A percentile compares a stretch with the other conserved stretches of the same genome.
These are phyloP conservation scores for Fraxinus greggii DNA, from an alignment of 305 asterid species.

Conservation along the genomic window DNA sequence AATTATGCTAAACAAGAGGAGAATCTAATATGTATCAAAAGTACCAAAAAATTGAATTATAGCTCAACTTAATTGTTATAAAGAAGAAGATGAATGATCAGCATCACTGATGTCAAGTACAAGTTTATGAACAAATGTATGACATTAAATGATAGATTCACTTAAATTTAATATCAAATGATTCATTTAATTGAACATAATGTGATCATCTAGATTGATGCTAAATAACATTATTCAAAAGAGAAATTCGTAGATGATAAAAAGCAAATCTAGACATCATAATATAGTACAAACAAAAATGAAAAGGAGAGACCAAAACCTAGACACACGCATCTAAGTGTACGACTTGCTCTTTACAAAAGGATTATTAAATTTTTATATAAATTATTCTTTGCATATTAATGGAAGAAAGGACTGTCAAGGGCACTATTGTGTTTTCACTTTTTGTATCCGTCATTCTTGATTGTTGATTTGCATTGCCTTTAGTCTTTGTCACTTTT, in stretches of 20 bases:
- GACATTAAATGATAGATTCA: no score
- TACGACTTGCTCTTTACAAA: constrained; percentile 38
- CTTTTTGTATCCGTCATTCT: constrained; percentile 7
- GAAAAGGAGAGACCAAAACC: constrained; percentile 47
- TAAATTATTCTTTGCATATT: constrained; percentile 37
- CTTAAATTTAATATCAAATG: no score
- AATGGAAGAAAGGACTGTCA: constrained; percentile 32
- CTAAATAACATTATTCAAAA: no score
- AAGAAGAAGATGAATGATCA: neutral
- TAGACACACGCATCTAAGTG: constrained; percentile 40
- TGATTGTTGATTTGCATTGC: neutral
- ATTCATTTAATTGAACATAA: no score
- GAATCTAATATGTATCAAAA: constrained; percentile 25
- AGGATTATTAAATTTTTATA: constrained; percentile 31
- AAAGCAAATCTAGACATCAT: constrained; percentile 25
- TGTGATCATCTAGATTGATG: neutral
- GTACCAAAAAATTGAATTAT: constrained; percentile 26
- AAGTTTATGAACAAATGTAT: no score
- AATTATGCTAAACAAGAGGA: neutral
- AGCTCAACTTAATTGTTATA: constrained; percentile 19
- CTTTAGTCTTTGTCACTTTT: constrained; percentile 26
- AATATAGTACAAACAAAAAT: constrained; percentile 36
- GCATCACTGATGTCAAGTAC: no score
- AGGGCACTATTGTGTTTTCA: constrained; percentile 23
- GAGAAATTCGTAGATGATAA: constrained; percentile 28